Evolutionary conservation across 345 rosid genomes (phyloP), one percentile per base, ranked within the genome.

Genomic region (Arabidopsis arenosa): DNA sequence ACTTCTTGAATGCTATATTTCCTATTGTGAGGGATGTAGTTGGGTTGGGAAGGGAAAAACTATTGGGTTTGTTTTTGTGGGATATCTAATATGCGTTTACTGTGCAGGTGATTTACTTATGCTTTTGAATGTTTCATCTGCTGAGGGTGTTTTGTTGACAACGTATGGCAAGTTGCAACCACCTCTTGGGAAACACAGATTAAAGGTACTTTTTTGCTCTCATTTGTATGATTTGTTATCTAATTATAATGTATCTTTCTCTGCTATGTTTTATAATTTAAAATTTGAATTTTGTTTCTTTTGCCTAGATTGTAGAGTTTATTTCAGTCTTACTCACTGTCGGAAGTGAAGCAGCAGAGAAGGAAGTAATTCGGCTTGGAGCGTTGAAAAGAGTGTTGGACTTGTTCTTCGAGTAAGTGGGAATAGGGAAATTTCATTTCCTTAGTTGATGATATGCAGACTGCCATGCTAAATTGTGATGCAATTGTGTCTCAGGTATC

Each of bases 151-250:
- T 74, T 79, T 91, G 73, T 70, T 84, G 32, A 93, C 98, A 65
- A 91, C 98, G 1, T 93, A 88, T 75, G 98, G 98, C 41, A 90
- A 87, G 82, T 77, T 93, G 82, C 97, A 88, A 79, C 97, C 98
- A 65, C 98, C 98, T 73, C 94, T 93, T 21, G 96, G 97, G 59
- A 93, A 89, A 76, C 97, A 91, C 75, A 94, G 97, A 28, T 75
- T 93, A 68, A 93, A 91, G 96, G 98, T 91, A 74, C 64, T 63
- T 6, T 2, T 54, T 68, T 39, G 53, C 15, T 59, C 73, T 41
- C 43, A 41, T 40, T 28, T 21, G 41, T 17, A 55, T 65, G 52
- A 63, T 33, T 69, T 28, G 8, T 11, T 72, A 8, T 41, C 35
- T 12, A 54, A 53, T 52, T 47, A 1, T 61, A 37, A 9, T 39